Percentiles rank a stretch among this genome's conserved stretches.
Conservation (phyloP, 768 basidiomycete genomes). For the Suillus luteus region DNA sequence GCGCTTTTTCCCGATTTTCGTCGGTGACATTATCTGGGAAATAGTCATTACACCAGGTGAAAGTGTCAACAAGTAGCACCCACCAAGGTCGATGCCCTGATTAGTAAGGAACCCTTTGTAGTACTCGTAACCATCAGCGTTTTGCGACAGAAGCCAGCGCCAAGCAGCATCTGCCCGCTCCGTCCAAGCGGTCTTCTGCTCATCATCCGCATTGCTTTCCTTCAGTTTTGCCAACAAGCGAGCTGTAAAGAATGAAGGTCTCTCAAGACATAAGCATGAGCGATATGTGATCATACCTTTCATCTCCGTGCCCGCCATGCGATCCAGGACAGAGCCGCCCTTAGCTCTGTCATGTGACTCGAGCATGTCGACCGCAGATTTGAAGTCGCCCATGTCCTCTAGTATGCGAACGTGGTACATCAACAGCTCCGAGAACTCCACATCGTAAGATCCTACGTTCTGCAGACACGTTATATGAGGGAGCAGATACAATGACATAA, state of each 20-base stretch:
- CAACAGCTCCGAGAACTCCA: constrained; percentile 81
- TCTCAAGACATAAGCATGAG: background rate
- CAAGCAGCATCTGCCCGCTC: constrained; percentile 82
- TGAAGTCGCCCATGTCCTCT: constrained; percentile 68
- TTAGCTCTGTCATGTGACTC: constrained; percentile 56
- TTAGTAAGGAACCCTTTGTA: constrained; percentile 73
- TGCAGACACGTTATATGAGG: constrained; percentile 28
- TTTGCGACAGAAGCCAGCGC: constrained; percentile 79
- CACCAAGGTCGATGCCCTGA: constrained; percentile 68
- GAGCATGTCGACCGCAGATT: constrained; percentile 61
- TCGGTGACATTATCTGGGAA: constrained; percentile 47
- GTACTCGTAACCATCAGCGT: constrained; percentile 80
- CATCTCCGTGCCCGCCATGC: constrained; percentile 63
- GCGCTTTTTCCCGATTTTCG: constrained; percentile 51
- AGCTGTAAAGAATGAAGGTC: constrained; percentile 46
- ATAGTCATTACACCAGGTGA: background rate
- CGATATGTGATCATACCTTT: constrained; percentile 49
- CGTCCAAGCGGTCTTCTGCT: constrained; percentile 37
- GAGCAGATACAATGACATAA: constrained; percentile 1
- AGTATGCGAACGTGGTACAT: constrained; percentile 76
- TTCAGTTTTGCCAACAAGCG: constrained; percentile 69
- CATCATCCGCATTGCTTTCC: constrained; percentile 12
- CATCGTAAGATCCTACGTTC: constrained; percentile 78
- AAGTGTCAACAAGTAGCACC: constrained; percentile 1
- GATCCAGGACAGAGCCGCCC: constrained; percentile 68